Conservation (phyloP, 805 yeast species). For the Torulaspora microellipsoides region DNA sequence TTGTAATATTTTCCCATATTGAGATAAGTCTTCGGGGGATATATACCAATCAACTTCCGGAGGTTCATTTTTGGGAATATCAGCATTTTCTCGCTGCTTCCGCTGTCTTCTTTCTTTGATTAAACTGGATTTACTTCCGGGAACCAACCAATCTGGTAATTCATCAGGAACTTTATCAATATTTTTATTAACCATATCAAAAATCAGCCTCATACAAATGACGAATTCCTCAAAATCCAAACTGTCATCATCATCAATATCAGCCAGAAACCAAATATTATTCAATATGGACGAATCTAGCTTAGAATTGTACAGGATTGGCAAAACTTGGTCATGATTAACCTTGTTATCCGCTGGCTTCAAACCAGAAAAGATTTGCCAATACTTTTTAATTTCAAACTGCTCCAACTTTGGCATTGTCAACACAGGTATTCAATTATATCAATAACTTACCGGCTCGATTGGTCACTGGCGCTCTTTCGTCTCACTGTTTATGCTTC, state of each 20-base stretch:
- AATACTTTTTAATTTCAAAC: conserved; percentile 94
- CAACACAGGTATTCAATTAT: too few relatives aligned
- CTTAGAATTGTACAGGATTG: conserved; percentile 85
- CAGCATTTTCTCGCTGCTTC: conserved; percentile 36
- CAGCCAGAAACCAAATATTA: conserved; percentile 86
- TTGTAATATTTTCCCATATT: conserved; percentile 74
- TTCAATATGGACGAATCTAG: conserved; percentile 73
- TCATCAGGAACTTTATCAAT: conserved; percentile 56
- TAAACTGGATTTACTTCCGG: conserved; percentile 80
- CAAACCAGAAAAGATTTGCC: conserved; percentile 94
- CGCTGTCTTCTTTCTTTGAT: conserved; percentile 75
- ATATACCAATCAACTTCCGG: conserved; percentile 88
- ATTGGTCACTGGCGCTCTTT: too few relatives aligned
- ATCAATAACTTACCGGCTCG: too few relatives aligned
- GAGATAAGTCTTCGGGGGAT: conserved; percentile 75
- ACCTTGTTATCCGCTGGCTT: conserved; percentile 76
- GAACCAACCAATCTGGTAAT: conserved; percentile 90
- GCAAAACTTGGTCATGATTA: conserved; percentile 77
- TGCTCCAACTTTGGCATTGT: conserved; percentile 73
- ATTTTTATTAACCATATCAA: conserved; percentile 81
- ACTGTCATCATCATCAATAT: conserved; percentile 86
- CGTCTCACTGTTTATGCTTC: too few relatives aligned
- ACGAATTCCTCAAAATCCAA: conserved; percentile 97
- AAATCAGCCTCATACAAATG: conserved; percentile 92
- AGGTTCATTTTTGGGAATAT: conserved; percentile 19